Conservation (phyloP, 805 yeast species). For the Kodamaea neixiangensis region DNA sequence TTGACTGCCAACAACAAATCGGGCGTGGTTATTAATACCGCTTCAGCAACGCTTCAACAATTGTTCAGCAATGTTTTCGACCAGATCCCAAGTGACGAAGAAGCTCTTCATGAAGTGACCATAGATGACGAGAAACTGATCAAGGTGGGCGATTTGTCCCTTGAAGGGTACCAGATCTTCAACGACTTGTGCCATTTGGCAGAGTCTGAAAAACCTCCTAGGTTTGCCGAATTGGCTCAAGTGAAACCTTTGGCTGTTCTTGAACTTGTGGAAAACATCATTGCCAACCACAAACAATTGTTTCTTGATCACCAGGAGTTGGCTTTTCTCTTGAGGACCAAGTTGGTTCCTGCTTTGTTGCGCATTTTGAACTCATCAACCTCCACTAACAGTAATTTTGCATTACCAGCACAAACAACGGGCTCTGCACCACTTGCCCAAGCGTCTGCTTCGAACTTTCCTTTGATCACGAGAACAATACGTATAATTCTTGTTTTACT, state of each 20-base stretch:
- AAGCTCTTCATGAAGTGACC: constrained; percentile 15
- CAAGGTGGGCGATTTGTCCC: constrained; percentile 52
- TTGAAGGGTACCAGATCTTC: constrained; percentile 71
- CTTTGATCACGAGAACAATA: constrained; percentile 72
- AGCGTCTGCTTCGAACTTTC: constrained; percentile 41
- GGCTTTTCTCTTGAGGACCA: constrained; percentile 61
- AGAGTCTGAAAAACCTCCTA: constrained; percentile 56
- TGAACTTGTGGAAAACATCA: constrained; percentile 79
- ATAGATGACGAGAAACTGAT: constrained; percentile 47
- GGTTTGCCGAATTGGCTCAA: constrained; percentile 50
- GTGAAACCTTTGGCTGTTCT: constrained; percentile 66
- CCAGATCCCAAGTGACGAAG: constrained; percentile 41
- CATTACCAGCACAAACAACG: neutral
- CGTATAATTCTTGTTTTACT: constrained; percentile 67
- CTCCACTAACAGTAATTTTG: constrained; percentile 14
- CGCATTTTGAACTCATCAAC: constrained; percentile 54
- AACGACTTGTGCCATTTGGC: constrained; percentile 70
- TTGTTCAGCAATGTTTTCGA: constrained; percentile 78
- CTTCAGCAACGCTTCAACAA: constrained; percentile 91
- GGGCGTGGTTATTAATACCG: constrained; percentile 82
- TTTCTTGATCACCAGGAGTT: constrained; percentile 66
- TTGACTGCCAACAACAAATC: constrained; percentile 69
- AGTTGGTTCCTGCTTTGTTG: constrained; percentile 74
- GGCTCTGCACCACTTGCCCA: neutral
- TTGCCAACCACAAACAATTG: constrained; percentile 59